These are phyloP conservation scores for Primulina eburnea DNA, from an alignment of 257 asterid species.

Conservation along the genomic window DNA sequence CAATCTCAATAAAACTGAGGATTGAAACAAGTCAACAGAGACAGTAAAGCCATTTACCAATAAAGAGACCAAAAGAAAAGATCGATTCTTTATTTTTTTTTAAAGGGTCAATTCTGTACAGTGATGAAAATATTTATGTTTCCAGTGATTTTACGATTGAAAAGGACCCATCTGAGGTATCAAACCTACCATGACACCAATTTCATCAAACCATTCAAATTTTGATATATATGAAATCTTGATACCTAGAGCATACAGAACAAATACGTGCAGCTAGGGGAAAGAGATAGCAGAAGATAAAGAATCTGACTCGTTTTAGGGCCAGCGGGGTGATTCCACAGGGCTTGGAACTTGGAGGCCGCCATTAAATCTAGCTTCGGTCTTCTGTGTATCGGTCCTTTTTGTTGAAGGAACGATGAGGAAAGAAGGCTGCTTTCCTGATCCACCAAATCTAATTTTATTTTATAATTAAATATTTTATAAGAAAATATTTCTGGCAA, in stretches of 20 bases:
- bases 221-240: background rate
- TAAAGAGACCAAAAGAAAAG: background rate
- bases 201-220: background rate
- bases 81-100: no score
- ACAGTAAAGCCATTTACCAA: background rate
- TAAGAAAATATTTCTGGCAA: no score
- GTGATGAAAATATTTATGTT: no score
- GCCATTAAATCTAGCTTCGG: background rate
- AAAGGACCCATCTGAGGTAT: background rate
- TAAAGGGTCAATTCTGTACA: background rate
- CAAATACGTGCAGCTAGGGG: background rate
- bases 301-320: conserved; percentile 21
- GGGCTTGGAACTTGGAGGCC: conserved; percentile 18
- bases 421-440: background rate
- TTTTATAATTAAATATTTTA: no score
- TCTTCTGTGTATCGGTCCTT: background rate
- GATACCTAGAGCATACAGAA: background rate
- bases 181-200: background rate
- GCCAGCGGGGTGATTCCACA: conserved; percentile 24
- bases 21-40: background rate
- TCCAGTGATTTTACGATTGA: background rate
- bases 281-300: background rate
- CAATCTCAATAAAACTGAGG: background rate
- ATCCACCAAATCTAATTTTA: no score
- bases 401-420: background rate